Percentiles rank a stretch among this genome's conserved stretches.
Conservation (phyloP, 202 grass and related monocot genomes). For the Carex sylvatica region DNA sequence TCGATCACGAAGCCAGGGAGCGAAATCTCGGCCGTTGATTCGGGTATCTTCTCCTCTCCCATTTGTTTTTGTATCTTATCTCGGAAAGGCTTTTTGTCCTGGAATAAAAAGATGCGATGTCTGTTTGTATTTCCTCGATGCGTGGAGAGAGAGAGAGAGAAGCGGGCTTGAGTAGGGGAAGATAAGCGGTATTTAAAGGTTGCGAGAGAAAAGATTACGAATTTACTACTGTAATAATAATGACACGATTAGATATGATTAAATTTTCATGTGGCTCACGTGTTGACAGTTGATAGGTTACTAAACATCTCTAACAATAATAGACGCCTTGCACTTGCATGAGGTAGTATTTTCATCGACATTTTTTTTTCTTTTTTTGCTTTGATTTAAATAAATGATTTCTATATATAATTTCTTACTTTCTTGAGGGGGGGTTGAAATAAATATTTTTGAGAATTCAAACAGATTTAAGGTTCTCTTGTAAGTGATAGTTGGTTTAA, state of each 20-base stretch:
- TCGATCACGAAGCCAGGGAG: constrained; percentile 75
- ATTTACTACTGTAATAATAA: background rate
- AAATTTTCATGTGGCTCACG: constrained; percentile 3
- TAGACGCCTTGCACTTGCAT: background rate
- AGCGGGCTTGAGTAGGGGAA: background rate
- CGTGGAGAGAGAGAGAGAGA: constrained; percentile 29
- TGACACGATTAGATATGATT: background rate
- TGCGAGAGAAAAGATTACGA: constrained; percentile 3
- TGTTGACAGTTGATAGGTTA: background rate
- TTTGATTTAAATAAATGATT: too few relatives aligned
- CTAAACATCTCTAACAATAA: background rate
- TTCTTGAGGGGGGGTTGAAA: too few relatives aligned
- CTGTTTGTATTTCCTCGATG: constrained; percentile 40
- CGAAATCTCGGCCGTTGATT: constrained; percentile 29
- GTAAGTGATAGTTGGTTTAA: too few relatives aligned
- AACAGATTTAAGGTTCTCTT: too few relatives aligned
- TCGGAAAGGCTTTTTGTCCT: background rate
- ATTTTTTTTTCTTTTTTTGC: too few relatives aligned
- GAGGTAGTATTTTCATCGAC: too few relatives aligned
- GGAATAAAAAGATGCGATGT: background rate
- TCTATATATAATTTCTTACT: too few relatives aligned
- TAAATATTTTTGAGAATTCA: too few relatives aligned
- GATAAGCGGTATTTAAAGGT: constrained; percentile 29
- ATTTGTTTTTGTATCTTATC: constrained; percentile 32
- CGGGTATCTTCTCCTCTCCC: constrained; percentile 45